These are phyloP conservation scores for Dioscorea alata DNA, from an alignment of 106 monocot genomes.

Conservation along the genomic window DNA sequence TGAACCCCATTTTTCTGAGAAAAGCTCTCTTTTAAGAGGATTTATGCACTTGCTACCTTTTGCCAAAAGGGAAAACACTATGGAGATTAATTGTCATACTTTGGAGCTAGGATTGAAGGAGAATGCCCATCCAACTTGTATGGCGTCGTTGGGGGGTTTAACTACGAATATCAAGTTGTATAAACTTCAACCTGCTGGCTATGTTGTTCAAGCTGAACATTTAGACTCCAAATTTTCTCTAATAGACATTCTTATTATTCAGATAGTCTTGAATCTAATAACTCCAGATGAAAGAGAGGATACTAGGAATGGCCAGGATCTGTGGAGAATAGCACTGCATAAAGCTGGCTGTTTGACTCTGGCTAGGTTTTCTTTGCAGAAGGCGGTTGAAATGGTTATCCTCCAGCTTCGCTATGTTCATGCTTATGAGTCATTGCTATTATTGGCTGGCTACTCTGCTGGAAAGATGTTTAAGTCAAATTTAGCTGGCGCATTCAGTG, in stretches of 20 bases:
- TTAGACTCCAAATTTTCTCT: slow-evolving; percentile 35
- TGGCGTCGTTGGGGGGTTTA: slow-evolving; percentile 29
- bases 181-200: slow-evolving; percentile 20
- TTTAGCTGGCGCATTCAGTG: slow-evolving; percentile 6
- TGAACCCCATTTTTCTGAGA: slow-evolving; percentile 23
- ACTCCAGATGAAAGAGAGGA: slow-evolving; percentile 7
- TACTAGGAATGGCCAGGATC: slow-evolving; percentile 37
- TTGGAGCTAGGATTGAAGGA: slow-evolving; percentile 44
- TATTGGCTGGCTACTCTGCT: slow-evolving; percentile 35
- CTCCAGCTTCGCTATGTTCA: slow-evolving; percentile 51
- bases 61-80: slow-evolving; percentile 18
- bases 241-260: slow-evolving; percentile 25
- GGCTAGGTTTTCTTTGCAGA: slow-evolving; percentile 22
- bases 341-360: slow-evolving; percentile 7
- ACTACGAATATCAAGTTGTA: slow-evolving; percentile 26
- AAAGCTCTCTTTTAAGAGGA: slow-evolving; percentile 30
- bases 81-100: slow-evolving; percentile 24
- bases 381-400: slow-evolving; percentile 27
- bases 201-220: slow-evolving; percentile 26
- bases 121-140: slow-evolving; percentile 18
- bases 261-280: slow-evolving; percentile 31
- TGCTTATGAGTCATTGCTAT: slow-evolving; percentile 50
- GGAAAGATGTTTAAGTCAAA: slow-evolving; percentile 12
- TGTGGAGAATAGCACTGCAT: slow-evolving; percentile 58
- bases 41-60: slow-evolving; percentile 21